Evolutionary conservation across 2,329 filamentous ascomycete species (phyloP).

Genomic region (Phaeosphaeriaceae sp.): DNA sequence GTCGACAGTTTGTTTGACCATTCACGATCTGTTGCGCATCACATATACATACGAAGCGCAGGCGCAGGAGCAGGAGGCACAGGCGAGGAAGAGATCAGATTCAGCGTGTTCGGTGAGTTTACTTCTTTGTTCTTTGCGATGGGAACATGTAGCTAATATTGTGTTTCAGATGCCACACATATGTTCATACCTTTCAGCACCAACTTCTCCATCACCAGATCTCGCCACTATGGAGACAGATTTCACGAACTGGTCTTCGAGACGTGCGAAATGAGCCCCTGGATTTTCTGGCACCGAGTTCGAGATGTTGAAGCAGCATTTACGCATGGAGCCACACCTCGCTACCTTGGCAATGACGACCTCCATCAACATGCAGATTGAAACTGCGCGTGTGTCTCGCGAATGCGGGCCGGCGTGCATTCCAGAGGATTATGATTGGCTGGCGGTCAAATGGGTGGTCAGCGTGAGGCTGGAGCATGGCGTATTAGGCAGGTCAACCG

Average conservation of each 20-base stretch:
- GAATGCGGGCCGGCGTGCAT: not conserved
- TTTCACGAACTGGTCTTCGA: conserved; percentile 34
- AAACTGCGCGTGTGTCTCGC: not conserved
- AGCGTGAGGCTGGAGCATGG: not conserved
- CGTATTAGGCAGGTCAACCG: not conserved
- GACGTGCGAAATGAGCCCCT: conserved; percentile 4
- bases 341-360: not conserved
- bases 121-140: not conserved
- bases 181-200: conserved; percentile 26
- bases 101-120: conserved; percentile 35
- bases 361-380: not conserved
- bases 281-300: not conserved
- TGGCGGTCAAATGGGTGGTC: not conserved
- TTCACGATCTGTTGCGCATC: conserved; percentile 44
- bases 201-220: conserved; percentile 13
- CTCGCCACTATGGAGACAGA: conserved; percentile 36
- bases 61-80: conserved; percentile 18
- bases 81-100: conserved; percentile 25
- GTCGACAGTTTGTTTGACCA: conserved; percentile 40
- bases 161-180: conserved; percentile 29
- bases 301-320: not conserved
- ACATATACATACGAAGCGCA: conserved; percentile 43
- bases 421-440: not conserved
- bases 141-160: conserved; percentile 1
- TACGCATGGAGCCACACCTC: not conserved